Evolutionary conservation across 1,284 basidiomycete species (phyloP).

Genomic region (Leccinum proximum): DNA sequence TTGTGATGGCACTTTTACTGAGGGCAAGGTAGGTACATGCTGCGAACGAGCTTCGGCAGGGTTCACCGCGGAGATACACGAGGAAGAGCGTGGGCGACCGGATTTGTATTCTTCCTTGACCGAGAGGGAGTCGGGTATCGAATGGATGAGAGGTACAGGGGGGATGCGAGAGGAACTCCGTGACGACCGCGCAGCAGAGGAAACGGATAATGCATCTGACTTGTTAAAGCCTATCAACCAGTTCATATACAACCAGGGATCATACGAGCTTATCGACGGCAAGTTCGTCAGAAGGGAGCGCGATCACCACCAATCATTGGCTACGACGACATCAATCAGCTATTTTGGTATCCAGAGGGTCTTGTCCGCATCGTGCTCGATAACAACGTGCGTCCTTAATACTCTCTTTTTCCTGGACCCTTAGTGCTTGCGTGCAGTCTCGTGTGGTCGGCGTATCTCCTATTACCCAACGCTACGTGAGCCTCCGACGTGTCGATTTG

Average conservation of each 20-base stretch:
- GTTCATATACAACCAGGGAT: no score
- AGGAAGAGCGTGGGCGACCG: slow-evolving; percentile 16
- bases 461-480: slow-evolving; percentile 38
- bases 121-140: slow-evolving; percentile 33
- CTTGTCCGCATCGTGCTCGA: slow-evolving; percentile 88
- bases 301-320: slow-evolving; percentile 98
- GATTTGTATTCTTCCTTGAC: slow-evolving; percentile 24
- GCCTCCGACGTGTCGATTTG: slow-evolving; percentile 86
- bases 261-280: slow-evolving; percentile 56
- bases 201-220: slow-evolving; percentile 26
- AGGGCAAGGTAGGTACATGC: slow-evolving; percentile 7
- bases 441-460: slow-evolving; percentile 89
- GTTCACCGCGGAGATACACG: slow-evolving; percentile 14
- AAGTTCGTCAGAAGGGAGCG: slow-evolving; percentile 94
- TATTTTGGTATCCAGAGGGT: slow-evolving; percentile 99
- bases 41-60: slow-evolving; percentile 13
- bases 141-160: slow-evolving; percentile 29
- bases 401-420: no score
- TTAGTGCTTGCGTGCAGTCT: slow-evolving; percentile 37
- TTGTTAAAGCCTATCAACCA: slow-evolving; percentile 10
- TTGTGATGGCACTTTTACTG: slow-evolving; percentile 8
- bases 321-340: slow-evolving; percentile 99
- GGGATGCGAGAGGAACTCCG: slow-evolving; percentile 27
- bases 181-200: slow-evolving; percentile 21
- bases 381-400: slow-evolving; percentile 64